A percentile compares a stretch with the other conserved stretches of the same genome.
These are phyloP conservation scores for Scutellaria galericulata DNA, from an alignment of 257 asterid species.

Conservation along the genomic window DNA sequence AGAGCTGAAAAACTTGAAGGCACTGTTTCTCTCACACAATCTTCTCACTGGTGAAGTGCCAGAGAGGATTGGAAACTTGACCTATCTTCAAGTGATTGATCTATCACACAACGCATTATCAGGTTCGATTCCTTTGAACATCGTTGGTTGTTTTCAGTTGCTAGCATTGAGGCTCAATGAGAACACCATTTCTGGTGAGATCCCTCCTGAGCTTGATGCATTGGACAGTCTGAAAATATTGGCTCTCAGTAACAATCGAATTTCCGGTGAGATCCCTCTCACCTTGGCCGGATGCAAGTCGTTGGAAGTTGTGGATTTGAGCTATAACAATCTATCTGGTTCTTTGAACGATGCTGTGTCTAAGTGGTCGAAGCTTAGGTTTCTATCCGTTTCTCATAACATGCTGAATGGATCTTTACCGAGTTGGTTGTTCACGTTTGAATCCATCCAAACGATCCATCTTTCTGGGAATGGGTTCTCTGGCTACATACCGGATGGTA, in stretches of 20 bases:
- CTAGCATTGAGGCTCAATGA: slow-evolving; percentile 67
- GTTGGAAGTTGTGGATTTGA: slow-evolving; percentile 85
- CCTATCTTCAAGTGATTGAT: slow-evolving; percentile 90
- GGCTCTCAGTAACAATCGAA: slow-evolving; percentile 68
- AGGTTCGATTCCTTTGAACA: slow-evolving; percentile 75
- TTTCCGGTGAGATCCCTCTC: slow-evolving; percentile 93
- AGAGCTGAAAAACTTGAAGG: slow-evolving; percentile 84
- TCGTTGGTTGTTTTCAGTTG: slow-evolving; percentile 95
- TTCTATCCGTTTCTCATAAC: slow-evolving; percentile 79
- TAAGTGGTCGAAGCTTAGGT: slow-evolving; percentile 81
- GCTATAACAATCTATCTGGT: slow-evolving; percentile 80
- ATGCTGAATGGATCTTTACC: slow-evolving; percentile 74
- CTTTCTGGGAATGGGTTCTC: slow-evolving; percentile 76
- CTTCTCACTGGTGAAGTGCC: slow-evolving; percentile 80
- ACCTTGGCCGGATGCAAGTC: slow-evolving; percentile 97
- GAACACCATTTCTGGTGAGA: slow-evolving; percentile 89
- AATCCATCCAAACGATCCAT: slow-evolving; percentile 59
- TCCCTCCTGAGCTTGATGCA: slow-evolving; percentile 96
- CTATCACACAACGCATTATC: slow-evolving; percentile 74
- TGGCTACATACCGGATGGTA: slow-evolving; percentile 69
- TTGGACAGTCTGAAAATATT: slow-evolving; percentile 80
- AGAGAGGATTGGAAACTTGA: slow-evolving; percentile 80
- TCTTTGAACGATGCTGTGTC: slow-evolving; percentile 77
- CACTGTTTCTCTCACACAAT: slow-evolving; percentile 77
- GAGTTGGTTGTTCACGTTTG: slow-evolving; percentile 74